Evolutionary conservation across 345 rosid genomes (phyloP), one percentile per base, ranked within the genome.

Genomic region (Ailanthus altissimus): DNA sequence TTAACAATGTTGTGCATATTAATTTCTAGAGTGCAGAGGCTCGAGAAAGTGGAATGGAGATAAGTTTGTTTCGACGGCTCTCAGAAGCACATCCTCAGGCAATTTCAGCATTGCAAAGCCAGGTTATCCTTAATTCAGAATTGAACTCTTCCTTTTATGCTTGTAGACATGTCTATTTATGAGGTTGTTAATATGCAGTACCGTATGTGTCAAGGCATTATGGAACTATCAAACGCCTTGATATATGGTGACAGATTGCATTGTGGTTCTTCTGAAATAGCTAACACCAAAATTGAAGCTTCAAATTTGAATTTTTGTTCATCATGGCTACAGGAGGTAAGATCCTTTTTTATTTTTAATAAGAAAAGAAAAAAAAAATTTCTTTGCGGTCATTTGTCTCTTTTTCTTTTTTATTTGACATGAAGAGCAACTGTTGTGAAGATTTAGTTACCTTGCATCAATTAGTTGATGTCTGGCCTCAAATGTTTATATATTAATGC

Each of bases 81-180:
- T 96, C 98, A 57, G 99, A 96, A 86, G 98, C 97, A 57, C 98
- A 96, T 86, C 98, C 99, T 67, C 97, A 96, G 71, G 94, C 99
- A 82, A 93, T 96, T 77, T 91, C 97, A 76, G 90, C 93, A 70
- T 80, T 96, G 85, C 98, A 93, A 80, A 92, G 94, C 90, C 99
- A 96, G 98, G 99, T 93, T 80, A 64, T 28, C 16, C 62, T 65
- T 74, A 67, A 25, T 82, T 78, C 61, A 23, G 58, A 54, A 53
- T 50, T 68, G 64, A 71, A 70, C 10, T 80, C 62, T 18, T 72
- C 47, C 49, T 46, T 42, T 65, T 49, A 8, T 45, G 67, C 25
- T 74, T 63, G 61, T 75, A 53, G 57, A 26, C 62, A 46, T 75
- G 15, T 72, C 71, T 77, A 64, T 70, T 81, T 67, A 69, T 45